Percentiles rank a stretch among this genome's conserved stretches.
phyloP scores from a whole-genome alignment of 2,329 filamentous ascomycete species.

The Elsinoe necatrix region DNA sequence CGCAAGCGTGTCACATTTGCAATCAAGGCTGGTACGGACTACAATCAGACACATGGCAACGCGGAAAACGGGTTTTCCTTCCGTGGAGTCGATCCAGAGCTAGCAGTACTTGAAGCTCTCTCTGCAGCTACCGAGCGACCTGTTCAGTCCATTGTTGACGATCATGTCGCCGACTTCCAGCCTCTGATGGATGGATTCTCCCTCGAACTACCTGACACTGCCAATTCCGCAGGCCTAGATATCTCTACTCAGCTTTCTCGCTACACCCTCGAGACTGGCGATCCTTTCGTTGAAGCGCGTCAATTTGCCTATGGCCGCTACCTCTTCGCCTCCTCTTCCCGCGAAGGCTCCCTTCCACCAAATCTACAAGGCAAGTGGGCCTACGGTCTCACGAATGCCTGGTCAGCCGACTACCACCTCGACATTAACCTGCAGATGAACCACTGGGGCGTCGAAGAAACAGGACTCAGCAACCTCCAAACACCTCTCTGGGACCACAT shows the following conservation, averaged over 20 bases:
- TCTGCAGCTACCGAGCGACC: constrained; percentile 30
- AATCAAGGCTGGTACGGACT: constrained; percentile 41
- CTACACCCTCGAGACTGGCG: constrained; percentile 19
- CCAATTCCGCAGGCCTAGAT: constrained; percentile 34
- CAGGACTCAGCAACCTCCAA: constrained; percentile 41
- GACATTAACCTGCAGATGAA: constrained; percentile 58
- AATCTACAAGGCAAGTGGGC: constrained; percentile 53
- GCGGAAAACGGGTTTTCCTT: constrained; percentile 40
- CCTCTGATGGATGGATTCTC: constrained; percentile 34
- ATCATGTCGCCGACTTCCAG: constrained; percentile 38
- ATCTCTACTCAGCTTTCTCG: not conserved
- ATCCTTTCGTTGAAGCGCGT: constrained; percentile 46
- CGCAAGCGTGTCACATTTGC: constrained; percentile 31
- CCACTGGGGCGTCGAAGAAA: constrained; percentile 49
- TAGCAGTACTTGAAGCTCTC: constrained; percentile 31
- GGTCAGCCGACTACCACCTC: constrained; percentile 50
- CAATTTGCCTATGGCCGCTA: constrained; percentile 48
- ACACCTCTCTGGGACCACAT: constrained; percentile 47
- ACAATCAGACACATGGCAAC: constrained; percentile 44
- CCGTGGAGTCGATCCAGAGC: constrained; percentile 39
- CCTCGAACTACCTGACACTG: constrained; percentile 39
- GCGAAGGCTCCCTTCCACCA: constrained; percentile 44
- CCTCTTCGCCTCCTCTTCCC: constrained; percentile 48
- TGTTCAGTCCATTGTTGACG: constrained; percentile 26
- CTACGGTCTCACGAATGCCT: constrained; percentile 37